Evolutionary conservation across 768 basidiomycete genomes (phyloP), one percentile per base, ranked within the genome.

Genomic region (Amanita polypyramis): DNA sequence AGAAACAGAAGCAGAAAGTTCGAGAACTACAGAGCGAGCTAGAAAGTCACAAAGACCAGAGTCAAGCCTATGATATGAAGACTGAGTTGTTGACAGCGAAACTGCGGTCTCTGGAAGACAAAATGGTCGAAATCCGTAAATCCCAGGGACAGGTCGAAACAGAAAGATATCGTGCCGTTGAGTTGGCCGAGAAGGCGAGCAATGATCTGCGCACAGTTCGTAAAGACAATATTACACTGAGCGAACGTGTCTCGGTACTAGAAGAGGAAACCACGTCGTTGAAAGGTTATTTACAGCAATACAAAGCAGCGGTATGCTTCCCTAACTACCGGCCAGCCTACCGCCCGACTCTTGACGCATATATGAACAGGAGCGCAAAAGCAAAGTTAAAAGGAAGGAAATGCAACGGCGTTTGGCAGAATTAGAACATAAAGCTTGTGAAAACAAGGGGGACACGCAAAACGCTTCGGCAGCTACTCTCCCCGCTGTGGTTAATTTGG

Each of bases 271-370:
- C 61, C 9, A 54, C 52, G 4, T 55, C 59, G 38, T 56, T 66
- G 7, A 63, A 61, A 36, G 62, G 62, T 23, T 54, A 59, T 40
- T 54, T 69, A 19, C 60, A 69, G 27, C 50, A 57, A 29, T 56
- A 63, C 48, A 55, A 54, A 12, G 53, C 52, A n/a, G 54, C 54
- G 19, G 66, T 66, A 44, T 45, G 64, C 52, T 12, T 5, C 21
- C n/a, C 34, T 34, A 44, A 15, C 6, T 17, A 12, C 5, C 36
- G 38, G 11, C 39, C 17, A 4, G 3, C n/a, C 17, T 15, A 14
- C 41, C 19, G 2, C 21, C 25, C 25, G 5, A 40, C 15, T 11
- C 19, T n/a, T n/a, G 12, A 36, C 8, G 23, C 4, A 3, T 27
- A 3, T 27, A 6, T 39, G 12, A 34, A 33, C 42, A 47, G 46